Percentiles rank a stretch among this genome's conserved stretches.
These are phyloP conservation scores for Domatiomyces globalis DNA, from an alignment of 2,329 filamentous ascomycete species.

Conservation along the genomic window DNA sequence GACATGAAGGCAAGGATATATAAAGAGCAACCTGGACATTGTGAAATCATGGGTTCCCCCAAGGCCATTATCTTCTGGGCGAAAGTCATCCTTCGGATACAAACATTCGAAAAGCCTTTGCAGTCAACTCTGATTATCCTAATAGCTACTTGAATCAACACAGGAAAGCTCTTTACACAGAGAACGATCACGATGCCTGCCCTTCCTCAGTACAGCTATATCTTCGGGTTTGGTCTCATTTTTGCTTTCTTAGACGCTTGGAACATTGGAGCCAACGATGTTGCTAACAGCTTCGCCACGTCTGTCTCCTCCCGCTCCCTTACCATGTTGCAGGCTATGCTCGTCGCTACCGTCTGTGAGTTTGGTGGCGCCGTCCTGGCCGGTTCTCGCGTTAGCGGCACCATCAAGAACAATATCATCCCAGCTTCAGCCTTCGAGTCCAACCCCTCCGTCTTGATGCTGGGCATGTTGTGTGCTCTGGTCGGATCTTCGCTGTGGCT, in stretches of 20 bases:
- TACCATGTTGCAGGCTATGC: conserved; percentile 53
- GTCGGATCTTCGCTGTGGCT: conserved; percentile 56
- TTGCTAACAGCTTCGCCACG: conserved; percentile 70
- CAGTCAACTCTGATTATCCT: too few species aligned
- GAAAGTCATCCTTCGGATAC: too few species aligned
- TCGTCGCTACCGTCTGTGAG: conserved; percentile 52
- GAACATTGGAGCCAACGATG: conserved; percentile 72
- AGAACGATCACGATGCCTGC: not conserved
- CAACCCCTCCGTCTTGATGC: conserved; percentile 51
- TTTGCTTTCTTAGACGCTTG: conserved; percentile 63
- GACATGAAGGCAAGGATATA: too few species aligned
- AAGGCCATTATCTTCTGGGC: too few species aligned
- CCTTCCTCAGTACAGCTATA: conserved; percentile 50
- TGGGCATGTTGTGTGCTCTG: conserved; percentile 50
- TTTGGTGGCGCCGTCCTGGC: conserved; percentile 51
- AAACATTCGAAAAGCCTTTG: too few species aligned
- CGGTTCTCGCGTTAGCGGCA: conserved; percentile 54
- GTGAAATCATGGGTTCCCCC: too few species aligned
- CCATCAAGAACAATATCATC: conserved; percentile 66
- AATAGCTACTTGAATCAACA: too few species aligned
- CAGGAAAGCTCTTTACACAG: too few species aligned
- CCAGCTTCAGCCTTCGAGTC: conserved; percentile 41
- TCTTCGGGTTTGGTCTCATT: conserved; percentile 60
- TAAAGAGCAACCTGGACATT: too few species aligned
- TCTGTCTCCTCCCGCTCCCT: conserved; percentile 66